Percentiles rank a stretch among this genome's conserved stretches.
These are phyloP conservation scores for Cucurbita argyrosperma DNA, from an alignment of 306 rosid genomes.

Conservation along the genomic window DNA sequence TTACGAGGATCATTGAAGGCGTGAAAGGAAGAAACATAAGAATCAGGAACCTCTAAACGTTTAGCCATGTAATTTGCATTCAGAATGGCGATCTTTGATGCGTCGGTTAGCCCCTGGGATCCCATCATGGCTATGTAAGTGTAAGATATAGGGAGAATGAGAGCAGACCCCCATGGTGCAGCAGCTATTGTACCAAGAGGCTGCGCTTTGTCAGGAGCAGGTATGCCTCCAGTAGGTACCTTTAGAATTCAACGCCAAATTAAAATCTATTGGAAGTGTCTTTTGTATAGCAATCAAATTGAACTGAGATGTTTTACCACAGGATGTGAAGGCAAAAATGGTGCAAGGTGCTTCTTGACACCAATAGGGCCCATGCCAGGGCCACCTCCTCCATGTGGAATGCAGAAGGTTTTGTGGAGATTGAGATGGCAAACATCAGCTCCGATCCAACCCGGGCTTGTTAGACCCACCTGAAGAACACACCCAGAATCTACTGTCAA, in stretches of 20 bases:
- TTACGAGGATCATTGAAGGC: neutral
- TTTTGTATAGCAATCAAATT: neutral
- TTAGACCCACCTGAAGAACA: slow-evolving; percentile 69
- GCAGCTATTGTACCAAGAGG: slow-evolving; percentile 95
- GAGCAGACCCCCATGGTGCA: slow-evolving; percentile 99
- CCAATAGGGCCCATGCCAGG: slow-evolving; percentile 99
- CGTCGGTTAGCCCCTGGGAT: slow-evolving; percentile 84
- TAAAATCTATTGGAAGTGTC: neutral
- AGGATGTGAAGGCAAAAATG: slow-evolving; percentile 96
- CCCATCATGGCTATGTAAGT: slow-evolving; percentile 99
- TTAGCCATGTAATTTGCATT: slow-evolving; percentile 98
- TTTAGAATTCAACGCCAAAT: slow-evolving; percentile 14
- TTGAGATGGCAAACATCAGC: slow-evolving; percentile 99
- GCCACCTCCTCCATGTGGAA: slow-evolving; percentile 99
- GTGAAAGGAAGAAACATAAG: slow-evolving; percentile 3
- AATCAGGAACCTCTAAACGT: slow-evolving; percentile 68
- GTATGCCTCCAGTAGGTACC: slow-evolving; percentile 89
- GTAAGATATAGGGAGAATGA: slow-evolving; percentile 92
- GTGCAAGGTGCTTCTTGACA: slow-evolving; percentile 98
- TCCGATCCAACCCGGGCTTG: slow-evolving; percentile 98
- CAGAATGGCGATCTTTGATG: slow-evolving; percentile 92
- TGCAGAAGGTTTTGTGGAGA: slow-evolving; percentile 98
- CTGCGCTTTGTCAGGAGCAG: slow-evolving; percentile 59
- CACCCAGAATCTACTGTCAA: neutral
- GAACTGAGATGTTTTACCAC: slow-evolving; percentile 38